Evolutionary conservation across 2,329 filamentous ascomycete species (phyloP).

Genomic region (Pseudocercospora pini-densiflorae): DNA sequence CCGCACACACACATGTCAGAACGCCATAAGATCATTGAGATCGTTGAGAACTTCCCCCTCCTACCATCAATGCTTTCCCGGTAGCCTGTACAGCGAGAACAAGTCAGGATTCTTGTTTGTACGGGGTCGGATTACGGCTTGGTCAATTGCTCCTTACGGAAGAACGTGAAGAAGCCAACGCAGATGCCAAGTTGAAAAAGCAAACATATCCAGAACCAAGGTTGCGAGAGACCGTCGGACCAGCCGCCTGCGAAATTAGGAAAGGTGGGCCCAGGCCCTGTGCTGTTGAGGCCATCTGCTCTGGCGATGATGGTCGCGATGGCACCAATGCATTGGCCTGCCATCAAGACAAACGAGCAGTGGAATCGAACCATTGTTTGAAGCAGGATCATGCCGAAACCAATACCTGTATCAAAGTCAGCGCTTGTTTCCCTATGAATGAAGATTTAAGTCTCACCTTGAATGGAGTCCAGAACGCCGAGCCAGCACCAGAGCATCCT

Average conservation of each 20-base stretch:
- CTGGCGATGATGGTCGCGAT: slow-evolving; percentile 66
- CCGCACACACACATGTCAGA: slow-evolving; percentile 11
- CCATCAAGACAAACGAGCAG: slow-evolving; percentile 65
- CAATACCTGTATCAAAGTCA: slow-evolving; percentile 49
- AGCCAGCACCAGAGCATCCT: slow-evolving; percentile 69
- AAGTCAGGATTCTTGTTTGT: slow-evolving; percentile 17
- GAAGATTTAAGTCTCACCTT: slow-evolving; percentile 43
- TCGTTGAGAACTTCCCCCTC: slow-evolving; percentile 16
- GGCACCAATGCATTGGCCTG: slow-evolving; percentile 65
- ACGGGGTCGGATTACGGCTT: slow-evolving; percentile 48
- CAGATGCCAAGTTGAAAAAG: slow-evolving; percentile 63
- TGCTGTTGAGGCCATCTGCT: slow-evolving; percentile 63
- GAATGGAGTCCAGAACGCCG: slow-evolving; percentile 66
- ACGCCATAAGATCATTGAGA: slow-evolving; percentile 26
- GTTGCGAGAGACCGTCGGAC: slow-evolving; percentile 52
- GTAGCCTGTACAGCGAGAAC: slow-evolving; percentile 24
- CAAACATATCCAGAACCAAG: slow-evolving; percentile 66
- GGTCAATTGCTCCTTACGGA: slow-evolving; percentile 62
- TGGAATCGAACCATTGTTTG: slow-evolving; percentile 65
- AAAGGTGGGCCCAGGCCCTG: slow-evolving; percentile 66
- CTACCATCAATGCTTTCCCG: slow-evolving; percentile 12
- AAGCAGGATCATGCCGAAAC: slow-evolving; percentile 70
- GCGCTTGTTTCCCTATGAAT: neutral
- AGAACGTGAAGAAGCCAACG: slow-evolving; percentile 61
- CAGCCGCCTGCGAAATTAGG: slow-evolving; percentile 62